Percentiles rank a stretch among this genome's conserved stretches.
Conservation (phyloP, 2,329 filamentous ascomycete genomes). For the Chrysoporthe austroafricana region DNA sequence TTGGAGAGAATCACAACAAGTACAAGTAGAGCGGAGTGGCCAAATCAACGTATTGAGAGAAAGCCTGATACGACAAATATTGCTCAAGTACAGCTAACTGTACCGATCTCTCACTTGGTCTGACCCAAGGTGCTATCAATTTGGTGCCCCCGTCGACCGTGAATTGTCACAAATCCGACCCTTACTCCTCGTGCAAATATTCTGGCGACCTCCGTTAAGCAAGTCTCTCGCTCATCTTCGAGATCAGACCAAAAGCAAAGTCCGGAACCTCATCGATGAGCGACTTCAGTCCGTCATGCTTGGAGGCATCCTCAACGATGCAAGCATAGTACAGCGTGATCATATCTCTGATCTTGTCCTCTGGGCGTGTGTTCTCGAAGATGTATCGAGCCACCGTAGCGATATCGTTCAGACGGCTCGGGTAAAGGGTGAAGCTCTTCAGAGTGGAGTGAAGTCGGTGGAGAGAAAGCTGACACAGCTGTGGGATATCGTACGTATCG, state of each 20-base stretch:
- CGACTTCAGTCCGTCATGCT: conserved; percentile 15
- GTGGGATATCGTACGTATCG: conserved; percentile 27
- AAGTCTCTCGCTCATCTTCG: conserved; percentile 21
- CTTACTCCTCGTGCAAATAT: not conserved
- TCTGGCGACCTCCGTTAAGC: not conserved
- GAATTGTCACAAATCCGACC: not conserved
- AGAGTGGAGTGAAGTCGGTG: conserved; percentile 27
- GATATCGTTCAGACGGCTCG: conserved; percentile 21
- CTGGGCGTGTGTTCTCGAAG: conserved; percentile 23
- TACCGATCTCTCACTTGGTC: not conserved
- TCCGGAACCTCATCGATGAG: conserved; percentile 17
- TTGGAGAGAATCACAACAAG: not conserved
- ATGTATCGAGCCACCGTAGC: conserved; percentile 14
- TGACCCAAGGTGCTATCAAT: not conserved
- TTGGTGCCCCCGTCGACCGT: not conserved
- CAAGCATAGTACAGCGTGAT: conserved; percentile 27
- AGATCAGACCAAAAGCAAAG: conserved; percentile 13
- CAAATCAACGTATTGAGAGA: not conserved
- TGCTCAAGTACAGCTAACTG: no score
- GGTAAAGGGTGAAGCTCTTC: conserved; percentile 22
- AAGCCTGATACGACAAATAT: no score
- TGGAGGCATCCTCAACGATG: conserved; percentile 25
- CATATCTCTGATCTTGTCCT: conserved; percentile 23
- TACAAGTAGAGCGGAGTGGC: not conserved
- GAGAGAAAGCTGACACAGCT: conserved; percentile 15